phyloP scores from a whole-genome alignment of 139 green algal genomes.

The Zygnema cylindricum region DNA sequence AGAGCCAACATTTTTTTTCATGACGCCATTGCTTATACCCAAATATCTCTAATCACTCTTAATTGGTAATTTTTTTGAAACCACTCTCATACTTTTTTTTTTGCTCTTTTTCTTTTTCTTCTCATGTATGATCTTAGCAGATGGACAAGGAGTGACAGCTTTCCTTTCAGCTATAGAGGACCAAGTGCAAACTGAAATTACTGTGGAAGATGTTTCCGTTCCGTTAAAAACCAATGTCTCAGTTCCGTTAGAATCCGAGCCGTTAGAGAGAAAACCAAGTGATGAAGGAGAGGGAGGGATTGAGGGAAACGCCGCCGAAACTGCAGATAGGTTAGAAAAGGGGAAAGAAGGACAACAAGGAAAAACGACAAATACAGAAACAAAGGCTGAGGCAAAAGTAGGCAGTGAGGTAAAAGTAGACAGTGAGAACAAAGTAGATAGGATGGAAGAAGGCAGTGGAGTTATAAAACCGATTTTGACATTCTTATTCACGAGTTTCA shows the following conservation, averaged over 20 bases:
- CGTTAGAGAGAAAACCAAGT: not conserved
- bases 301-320: not conserved
- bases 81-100: not conserved
- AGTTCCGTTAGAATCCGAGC: not conserved
- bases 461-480: too few species aligned
- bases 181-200: not conserved
- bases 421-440: too few species aligned
- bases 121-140: too few species aligned
- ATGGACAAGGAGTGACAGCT: not conserved
- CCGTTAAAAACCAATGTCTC: too few species aligned
- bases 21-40: too few species aligned
- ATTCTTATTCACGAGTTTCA: too few species aligned
- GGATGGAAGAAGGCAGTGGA: too few species aligned
- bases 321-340: not conserved
- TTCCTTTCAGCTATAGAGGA: slow-evolving; percentile 21
- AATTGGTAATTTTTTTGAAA: not conserved
- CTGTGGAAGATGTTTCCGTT: not conserved
- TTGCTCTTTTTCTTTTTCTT: not conserved
- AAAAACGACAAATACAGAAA: too few species aligned
- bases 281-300: not conserved
- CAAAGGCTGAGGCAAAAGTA: too few species aligned
- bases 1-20: too few species aligned
- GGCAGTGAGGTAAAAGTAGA: too few species aligned
- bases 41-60: too few species aligned
- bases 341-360: not conserved